These are phyloP conservation scores for Eucalyptus tenuipes DNA, from an alignment of 345 rosid genomes.

Conservation along the genomic window DNA sequence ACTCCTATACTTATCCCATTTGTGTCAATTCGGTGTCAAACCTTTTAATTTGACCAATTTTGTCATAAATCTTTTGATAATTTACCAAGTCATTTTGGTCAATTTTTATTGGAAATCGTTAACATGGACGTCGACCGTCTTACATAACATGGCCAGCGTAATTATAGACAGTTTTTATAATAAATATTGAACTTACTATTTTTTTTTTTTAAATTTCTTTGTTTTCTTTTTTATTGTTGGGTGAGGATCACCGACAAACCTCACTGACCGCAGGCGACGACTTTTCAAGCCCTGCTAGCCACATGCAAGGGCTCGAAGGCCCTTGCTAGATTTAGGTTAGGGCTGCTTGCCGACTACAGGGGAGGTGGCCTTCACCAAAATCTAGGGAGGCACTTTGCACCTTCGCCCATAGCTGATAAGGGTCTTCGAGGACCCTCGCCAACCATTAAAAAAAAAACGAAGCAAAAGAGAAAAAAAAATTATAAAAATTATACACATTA, in stretches of 20 bases:
- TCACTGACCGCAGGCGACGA: accelerated
- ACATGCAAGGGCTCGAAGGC: not conserved
- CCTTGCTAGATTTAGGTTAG: too few species aligned
- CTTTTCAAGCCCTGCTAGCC: not conserved
- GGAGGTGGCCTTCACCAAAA: accelerated
- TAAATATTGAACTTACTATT: too few species aligned
- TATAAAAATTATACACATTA: not conserved
- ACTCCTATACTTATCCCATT: too few species aligned
- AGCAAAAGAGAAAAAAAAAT: too few species aligned
- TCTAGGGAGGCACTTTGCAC: not conserved
- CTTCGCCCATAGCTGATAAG: accelerated
- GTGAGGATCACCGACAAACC: too few species aligned
- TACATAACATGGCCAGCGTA: accelerated
- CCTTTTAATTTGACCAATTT: too few species aligned
- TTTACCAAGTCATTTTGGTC: accelerated
- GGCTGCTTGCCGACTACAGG: accelerated
- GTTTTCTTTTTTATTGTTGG: too few species aligned
- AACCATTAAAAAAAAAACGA: not conserved
- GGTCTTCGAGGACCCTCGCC: accelerated
- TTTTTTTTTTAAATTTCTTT: too few species aligned
- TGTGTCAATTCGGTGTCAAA: too few species aligned
- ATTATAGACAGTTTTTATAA: too few species aligned
- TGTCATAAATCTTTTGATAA: too few species aligned
- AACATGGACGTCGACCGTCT: accelerated
- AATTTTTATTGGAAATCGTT: accelerated